These are phyloP conservation scores for Thamnidium elegans DNA, from an alignment of 192 early-diverging fungal species.

Conservation along the genomic window DNA sequence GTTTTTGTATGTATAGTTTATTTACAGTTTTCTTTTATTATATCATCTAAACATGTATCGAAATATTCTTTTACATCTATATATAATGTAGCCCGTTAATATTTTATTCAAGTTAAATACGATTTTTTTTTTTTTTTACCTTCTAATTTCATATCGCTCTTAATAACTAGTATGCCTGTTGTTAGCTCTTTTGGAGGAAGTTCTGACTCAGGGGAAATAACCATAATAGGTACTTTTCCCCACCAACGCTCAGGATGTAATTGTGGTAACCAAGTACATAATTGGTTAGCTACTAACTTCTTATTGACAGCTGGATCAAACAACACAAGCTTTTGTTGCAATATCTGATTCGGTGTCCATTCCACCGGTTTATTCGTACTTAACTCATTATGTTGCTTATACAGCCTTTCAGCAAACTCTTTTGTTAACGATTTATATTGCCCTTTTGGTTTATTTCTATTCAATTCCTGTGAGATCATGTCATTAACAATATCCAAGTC, in stretches of 20 bases:
- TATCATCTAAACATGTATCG: neutral
- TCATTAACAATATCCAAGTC: slow-evolving; percentile 13
- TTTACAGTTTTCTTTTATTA: neutral
- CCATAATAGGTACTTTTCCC: slow-evolving; percentile 25
- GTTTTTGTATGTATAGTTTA: too few species aligned
- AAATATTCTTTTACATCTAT: neutral
- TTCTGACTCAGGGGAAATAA: neutral
- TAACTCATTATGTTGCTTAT: slow-evolving; percentile 4
- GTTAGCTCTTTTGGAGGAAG: neutral
- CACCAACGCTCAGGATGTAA: slow-evolving; percentile 25
- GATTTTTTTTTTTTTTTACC: neutral
- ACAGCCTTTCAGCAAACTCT: slow-evolving; percentile 24
- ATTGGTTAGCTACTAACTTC: neutral
- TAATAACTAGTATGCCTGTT: neutral
- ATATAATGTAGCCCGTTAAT: neutral
- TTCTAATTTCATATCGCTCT: neutral
- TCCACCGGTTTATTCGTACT: neutral
- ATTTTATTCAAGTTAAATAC: too few species aligned
- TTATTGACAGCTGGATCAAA: slow-evolving; percentile 19
- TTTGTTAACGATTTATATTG: neutral
- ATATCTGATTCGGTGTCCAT: slow-evolving; percentile 7
- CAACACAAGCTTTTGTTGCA: slow-evolving; percentile 16
- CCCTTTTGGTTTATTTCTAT: neutral
- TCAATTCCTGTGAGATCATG: slow-evolving; percentile 5
- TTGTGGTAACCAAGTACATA: slow-evolving; percentile 15